These are phyloP conservation scores for Sophora flavescens DNA, from an alignment of 306 rosid genomes.

Conservation along the genomic window DNA sequence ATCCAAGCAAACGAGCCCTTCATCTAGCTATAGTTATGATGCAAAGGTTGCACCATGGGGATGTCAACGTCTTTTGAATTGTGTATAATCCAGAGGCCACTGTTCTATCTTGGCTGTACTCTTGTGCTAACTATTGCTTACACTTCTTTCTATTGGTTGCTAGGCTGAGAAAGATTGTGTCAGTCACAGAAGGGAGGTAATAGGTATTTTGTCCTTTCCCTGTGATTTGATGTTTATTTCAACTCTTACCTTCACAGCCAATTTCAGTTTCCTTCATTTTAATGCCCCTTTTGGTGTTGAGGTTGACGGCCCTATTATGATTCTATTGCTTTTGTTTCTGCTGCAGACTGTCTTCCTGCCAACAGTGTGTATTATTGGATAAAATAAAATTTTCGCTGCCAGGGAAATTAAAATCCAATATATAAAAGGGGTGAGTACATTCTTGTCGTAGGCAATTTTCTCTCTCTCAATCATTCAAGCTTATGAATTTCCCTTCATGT, in stretches of 20 bases:
- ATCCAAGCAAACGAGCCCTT: constrained; percentile 18
- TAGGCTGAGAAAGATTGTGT: constrained; percentile 54
- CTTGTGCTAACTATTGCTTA: constrained; percentile 47
- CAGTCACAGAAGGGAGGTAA: constrained; percentile 45
- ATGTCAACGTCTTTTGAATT: constrained; percentile 33
- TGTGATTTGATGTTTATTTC: constrained; percentile 43
- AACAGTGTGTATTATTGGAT: constrained; percentile 40
- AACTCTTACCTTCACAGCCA: constrained; percentile 26
- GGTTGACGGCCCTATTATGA: constrained; percentile 37
- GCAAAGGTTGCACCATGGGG: constrained; percentile 39
- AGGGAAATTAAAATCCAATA: constrained; percentile 30
- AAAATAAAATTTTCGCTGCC: constrained; percentile 26
- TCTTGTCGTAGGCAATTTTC: constrained; percentile 19
- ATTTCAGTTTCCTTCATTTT: constrained; percentile 36
- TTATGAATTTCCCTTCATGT: constrained; percentile 25
- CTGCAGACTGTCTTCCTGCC: constrained; percentile 44
- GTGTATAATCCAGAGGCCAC: constrained; percentile 22
- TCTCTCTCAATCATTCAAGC: constrained; percentile 1
- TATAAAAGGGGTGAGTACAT: constrained; percentile 40
- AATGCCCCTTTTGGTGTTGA: constrained; percentile 34
- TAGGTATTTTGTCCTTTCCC: constrained; percentile 43
- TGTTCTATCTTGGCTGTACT: constrained; percentile 32
- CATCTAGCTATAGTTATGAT: constrained; percentile 28
- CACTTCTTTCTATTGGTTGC: constrained; percentile 52
- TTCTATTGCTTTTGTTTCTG: constrained; percentile 44